Percentiles rank a stretch among this genome's conserved stretches.
phyloP scores from a whole-genome alignment of 176 grass and related monocot genomes.

The Triticum timopheevii region DNA sequence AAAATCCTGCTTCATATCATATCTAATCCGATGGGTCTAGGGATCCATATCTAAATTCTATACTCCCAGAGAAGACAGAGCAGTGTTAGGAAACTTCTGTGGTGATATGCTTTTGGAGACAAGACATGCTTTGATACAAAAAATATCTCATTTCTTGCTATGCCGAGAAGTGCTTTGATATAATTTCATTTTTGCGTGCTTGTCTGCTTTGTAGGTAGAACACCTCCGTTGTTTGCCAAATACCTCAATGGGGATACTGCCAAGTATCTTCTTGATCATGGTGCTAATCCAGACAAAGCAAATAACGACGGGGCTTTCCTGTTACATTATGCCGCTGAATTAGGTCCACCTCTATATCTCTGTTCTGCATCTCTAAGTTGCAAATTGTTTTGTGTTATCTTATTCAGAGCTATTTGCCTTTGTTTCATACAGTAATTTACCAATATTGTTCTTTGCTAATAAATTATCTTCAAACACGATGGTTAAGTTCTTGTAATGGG shows the following conservation, averaged over 20 bases:
- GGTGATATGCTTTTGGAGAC: neutral
- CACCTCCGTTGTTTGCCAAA: neutral
- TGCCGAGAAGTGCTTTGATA: neutral
- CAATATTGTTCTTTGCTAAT: neutral
- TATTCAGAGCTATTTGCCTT: neutral
- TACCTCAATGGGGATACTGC: neutral
- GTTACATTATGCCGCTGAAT: neutral
- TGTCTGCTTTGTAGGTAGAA: neutral
- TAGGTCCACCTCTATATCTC: neutral
- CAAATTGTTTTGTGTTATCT: neutral
- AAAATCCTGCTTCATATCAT: too few species aligned
- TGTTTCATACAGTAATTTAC: neutral
- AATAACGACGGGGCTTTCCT: neutral
- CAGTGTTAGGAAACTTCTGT: neutral
- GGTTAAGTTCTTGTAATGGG: neutral
- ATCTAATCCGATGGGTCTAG: too few species aligned
- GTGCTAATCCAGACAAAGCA: neutral
- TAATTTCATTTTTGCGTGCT: neutral
- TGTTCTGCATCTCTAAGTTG: neutral
- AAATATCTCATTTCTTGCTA: neutral
- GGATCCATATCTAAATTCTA: too few species aligned
- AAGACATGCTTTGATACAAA: slow-evolving; percentile 3
- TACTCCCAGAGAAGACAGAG: too few species aligned
- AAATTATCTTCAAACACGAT: neutral
- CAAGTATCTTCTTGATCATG: slow-evolving; percentile 10